Base-by-base conservation (phyloP, 441 rosid genomes). In the Croton laevigatus region DNA sequence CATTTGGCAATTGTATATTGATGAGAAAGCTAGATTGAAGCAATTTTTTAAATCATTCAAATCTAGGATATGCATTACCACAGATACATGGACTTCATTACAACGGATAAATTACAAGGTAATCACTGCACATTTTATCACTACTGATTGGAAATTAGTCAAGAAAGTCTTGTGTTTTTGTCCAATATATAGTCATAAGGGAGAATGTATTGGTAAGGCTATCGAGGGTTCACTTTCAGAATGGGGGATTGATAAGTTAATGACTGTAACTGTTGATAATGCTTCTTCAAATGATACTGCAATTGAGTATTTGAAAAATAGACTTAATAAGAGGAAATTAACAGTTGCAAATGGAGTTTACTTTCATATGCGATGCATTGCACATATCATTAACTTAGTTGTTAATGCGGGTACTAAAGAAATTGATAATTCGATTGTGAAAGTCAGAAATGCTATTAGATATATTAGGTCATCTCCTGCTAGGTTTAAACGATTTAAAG, bases 111-210 rank as follows among this genome's bases (percentile, higher is more conserved):
- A n/a, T n/a, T n/a, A n/a, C n/a, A n/a, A n/a, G n/a, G n/a, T n/a
- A n/a, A n/a, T n/a, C n/a, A 68, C 20, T 3, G 22, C 20, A 4
- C 62, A 68, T 14, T 68, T 8, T 46, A 58, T 68, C 19, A 52
- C 44, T 40, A 12, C 40, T 36, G 62, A 68, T 20, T 68, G 51
- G 38, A 54, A 68, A 16, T 54, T 68, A n/a, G 53, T 38, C 37
- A 8, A 68, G 38, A 54, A 10, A 6, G 5, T 4, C 38, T 19
- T 36, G 37, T 5, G 55, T 37, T 42, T 55, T 68, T 58, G n/a
- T n/a, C n/a, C n/a, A n/a, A n/a, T n/a, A n/a, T n/a, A n/a, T n/a
- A n/a, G n/a, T n/a, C n/a, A n/a, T 14, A 68, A 19, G 19, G 20
- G 62, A 23, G 13, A 42, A 9, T 42, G 32, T 20, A 68, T 68